A percentile compares a stretch with the other conserved stretches of the same genome.
phyloP scores from a whole-genome alignment of 2,329 filamentous ascomycete genomes.

The Thermomyces lanuginosus region DNA sequence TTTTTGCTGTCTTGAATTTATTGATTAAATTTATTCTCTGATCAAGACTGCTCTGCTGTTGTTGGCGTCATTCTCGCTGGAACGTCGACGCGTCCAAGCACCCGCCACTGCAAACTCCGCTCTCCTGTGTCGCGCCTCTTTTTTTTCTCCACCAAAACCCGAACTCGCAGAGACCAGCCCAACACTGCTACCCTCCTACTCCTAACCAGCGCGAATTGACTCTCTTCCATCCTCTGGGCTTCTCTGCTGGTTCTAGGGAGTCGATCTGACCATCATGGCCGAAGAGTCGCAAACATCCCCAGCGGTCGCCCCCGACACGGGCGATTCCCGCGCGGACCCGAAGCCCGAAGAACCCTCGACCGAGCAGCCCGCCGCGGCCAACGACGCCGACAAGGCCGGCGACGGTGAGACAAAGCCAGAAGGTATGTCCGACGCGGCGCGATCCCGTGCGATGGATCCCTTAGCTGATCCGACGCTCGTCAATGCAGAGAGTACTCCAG shows the following conservation, averaged over 20 bases:
- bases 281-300: constrained; percentile 21
- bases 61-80: no score
- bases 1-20: no score
- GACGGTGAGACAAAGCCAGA: constrained; percentile 12
- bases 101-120: no score
- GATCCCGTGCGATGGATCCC: constrained; percentile 11
- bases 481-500: no score
- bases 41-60: no score
- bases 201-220: no score
- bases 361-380: constrained; percentile 7
- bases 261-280: constrained; percentile 22
- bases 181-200: no score
- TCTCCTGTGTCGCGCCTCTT: no score
- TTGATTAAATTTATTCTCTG: no score
- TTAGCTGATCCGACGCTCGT: no score
- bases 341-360: constrained; percentile 10
- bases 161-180: no score
- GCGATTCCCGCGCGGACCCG: constrained; percentile 17
- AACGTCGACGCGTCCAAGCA: no score
- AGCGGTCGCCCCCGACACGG: constrained; percentile 15
- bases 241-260: constrained; percentile 8
- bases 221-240: constrained; percentile 6
- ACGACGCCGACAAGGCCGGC: constrained; percentile 2
- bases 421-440: constrained; percentile 14
- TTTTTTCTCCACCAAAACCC: not conserved